Evolutionary conservation across 148 eudicot species (phyloP).

Genomic region (Camellia lanceoleosa): DNA sequence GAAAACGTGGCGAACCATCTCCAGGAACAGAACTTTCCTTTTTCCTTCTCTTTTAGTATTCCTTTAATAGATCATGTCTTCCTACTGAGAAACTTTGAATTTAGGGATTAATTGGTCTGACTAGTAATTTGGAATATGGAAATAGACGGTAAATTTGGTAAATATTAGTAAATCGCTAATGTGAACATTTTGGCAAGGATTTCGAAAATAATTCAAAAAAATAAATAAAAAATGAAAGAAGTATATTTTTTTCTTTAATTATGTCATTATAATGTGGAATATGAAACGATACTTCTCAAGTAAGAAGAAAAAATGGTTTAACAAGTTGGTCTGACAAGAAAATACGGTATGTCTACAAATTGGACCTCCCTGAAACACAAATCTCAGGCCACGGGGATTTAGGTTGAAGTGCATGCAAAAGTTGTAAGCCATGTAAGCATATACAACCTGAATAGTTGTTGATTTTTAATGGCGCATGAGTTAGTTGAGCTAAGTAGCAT

Average conservation of each 20-base stretch:
- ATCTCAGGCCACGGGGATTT: neutral
- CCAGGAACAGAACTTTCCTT: conserved; percentile 47
- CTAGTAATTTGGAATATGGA: neutral
- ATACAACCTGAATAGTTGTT: neutral
- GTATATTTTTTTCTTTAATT: neutral
- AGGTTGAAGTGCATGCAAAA: neutral
- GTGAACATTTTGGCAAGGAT: neutral
- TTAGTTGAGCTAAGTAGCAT: neutral
- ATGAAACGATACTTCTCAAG: neutral
- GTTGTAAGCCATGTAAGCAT: neutral
- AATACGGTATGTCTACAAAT: neutral
- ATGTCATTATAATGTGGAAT: neutral
- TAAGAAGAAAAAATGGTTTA: neutral
- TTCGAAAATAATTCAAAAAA: neutral
- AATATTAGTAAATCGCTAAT: neutral
- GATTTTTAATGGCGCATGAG: neutral
- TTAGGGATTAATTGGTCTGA: neutral
- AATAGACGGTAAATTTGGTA: neutral
- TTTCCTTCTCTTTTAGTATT: neutral
- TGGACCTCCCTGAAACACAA: neutral
- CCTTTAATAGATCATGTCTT: neutral
- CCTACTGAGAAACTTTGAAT: neutral
- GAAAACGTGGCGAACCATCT: conserved; percentile 99
- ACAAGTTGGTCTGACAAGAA: neutral
- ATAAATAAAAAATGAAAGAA: neutral